Evolutionary conservation across 371 early-diverging fungal genomes (phyloP), one percentile per base, ranked within the genome.

Genomic region (Lichtheimia ornata): DNA sequence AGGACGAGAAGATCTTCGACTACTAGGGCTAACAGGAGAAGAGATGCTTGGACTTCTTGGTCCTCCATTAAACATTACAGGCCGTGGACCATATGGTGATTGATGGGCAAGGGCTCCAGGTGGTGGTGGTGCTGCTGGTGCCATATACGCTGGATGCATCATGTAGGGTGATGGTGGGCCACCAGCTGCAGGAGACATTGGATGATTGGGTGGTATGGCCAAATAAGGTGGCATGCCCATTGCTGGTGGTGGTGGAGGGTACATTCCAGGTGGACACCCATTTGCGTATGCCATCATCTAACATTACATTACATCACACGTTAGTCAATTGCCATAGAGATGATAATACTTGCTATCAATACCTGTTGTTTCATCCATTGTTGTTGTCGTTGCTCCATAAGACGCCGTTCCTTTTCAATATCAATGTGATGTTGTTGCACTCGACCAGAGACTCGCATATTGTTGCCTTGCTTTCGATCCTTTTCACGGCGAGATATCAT

Each of bases 341-440:
- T 35, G 11, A 35, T 35, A 6, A 9, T 2, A 11, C 7, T 4
- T 4, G 28, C 7, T 4, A 28, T 5, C 1, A 28, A 28, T 76
- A 77, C 77, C 69, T 79, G 47, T 7, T 47, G 80, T 51, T 76
- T 70, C 61, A 76, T 53, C 56, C 69, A 67, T 42, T 78, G 78
- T 45, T 80, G 80, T 52, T 81, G 82, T 41, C 82, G 63, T 57
- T 81, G 82, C 28, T 81, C 82, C 55, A 74, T 53, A 5, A 78
- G 41, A n/a, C 74, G 67, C 45, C 77, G 62, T 60, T 78, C 79
- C 45, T 76, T 76, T 61, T 78, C 82, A 27, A 78, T 58, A 28
- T 74, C 72, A 11, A 64, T 68, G 50, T 72, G 60, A 51, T 75
- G 76, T 41, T 70, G 72, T 50, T 72, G 71, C 11, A 74, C 72